Conservation (phyloP, 192 early-diverging fungal species). For the Backusella liffmaniae region DNA sequence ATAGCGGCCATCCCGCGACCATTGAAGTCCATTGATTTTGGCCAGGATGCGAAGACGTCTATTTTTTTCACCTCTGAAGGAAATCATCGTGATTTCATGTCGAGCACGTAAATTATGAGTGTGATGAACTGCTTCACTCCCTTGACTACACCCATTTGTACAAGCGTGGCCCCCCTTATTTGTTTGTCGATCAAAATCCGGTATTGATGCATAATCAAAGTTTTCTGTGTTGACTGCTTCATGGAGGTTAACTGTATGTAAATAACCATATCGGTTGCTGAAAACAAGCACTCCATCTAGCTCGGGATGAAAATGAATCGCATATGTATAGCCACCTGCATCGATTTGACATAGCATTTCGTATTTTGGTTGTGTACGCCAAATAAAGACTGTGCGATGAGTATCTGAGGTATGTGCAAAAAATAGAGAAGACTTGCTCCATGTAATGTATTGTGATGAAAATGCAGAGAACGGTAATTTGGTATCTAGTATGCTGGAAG, state of each 20-base stretch:
- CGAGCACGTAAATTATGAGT: conserved; percentile 15
- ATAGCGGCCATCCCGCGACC: conserved; percentile 43
- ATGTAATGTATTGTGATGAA: conserved; percentile 46
- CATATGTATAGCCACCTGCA: conserved; percentile 39
- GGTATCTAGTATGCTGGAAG: background rate
- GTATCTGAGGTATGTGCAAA: conserved; percentile 54
- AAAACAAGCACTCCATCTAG: conserved; percentile 44
- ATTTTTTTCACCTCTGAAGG: conserved; percentile 45
- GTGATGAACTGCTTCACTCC: background rate
- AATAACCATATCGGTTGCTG: conserved; percentile 51
- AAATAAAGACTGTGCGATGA: conserved; percentile 39
- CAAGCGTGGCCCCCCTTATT: background rate
- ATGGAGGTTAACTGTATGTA: conserved; percentile 47
- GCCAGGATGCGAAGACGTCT: conserved; percentile 44
- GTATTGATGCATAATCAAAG: conserved; percentile 11
- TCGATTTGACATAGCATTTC: conserved; percentile 44
- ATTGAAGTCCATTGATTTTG: conserved; percentile 46
- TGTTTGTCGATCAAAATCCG: background rate
- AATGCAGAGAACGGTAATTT: conserved; percentile 17
- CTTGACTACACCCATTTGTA: background rate
- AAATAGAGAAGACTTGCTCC: conserved; percentile 43
- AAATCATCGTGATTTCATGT: conserved; percentile 53
- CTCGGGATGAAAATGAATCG: conserved; percentile 47
- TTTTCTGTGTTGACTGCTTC: conserved; percentile 14
- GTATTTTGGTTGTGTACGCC: conserved; percentile 35